Conservation (phyloP, 257 asterid genomes). For the Solanum neorickii region DNA sequence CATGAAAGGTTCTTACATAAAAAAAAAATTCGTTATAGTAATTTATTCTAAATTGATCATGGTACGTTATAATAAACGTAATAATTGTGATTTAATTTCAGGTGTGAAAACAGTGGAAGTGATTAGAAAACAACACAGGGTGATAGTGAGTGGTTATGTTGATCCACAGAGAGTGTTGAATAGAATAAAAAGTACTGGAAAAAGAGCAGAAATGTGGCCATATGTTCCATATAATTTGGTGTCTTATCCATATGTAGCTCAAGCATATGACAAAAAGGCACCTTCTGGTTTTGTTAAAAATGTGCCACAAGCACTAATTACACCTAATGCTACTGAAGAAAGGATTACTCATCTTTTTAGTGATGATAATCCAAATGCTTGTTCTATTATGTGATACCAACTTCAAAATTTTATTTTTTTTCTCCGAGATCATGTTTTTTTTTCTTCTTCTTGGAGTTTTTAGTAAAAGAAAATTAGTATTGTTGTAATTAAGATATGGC, state of each 20-base stretch:
- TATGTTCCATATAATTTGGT: conserved; percentile 61
- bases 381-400: conserved; percentile 52
- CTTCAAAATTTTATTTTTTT: neutral
- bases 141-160: conserved; percentile 59
- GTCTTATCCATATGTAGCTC: conserved; percentile 50
- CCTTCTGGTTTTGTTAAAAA: conserved; percentile 69
- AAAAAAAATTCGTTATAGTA: no score
- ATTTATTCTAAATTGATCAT: no score
- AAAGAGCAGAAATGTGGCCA: conserved; percentile 90
- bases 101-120: conserved; percentile 71
- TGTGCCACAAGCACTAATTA: conserved; percentile 30
- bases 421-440: neutral
- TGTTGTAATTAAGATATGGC: neutral
- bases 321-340: conserved; percentile 45
- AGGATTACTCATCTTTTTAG: conserved; percentile 51
- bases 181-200: conserved; percentile 66
- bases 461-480: neutral
- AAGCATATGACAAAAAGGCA: conserved; percentile 66
- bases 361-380: conserved; percentile 82
- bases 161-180: conserved; percentile 59
- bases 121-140: conserved; percentile 50
- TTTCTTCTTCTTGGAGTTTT: neutral
- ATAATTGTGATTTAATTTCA: neutral
- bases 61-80: neutral
- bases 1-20: conserved; percentile 45